Evolutionary conservation across 2,329 filamentous ascomycete species (phyloP), one percentile per base, ranked within the genome.

Genomic region (Beauveria sp.): DNA sequence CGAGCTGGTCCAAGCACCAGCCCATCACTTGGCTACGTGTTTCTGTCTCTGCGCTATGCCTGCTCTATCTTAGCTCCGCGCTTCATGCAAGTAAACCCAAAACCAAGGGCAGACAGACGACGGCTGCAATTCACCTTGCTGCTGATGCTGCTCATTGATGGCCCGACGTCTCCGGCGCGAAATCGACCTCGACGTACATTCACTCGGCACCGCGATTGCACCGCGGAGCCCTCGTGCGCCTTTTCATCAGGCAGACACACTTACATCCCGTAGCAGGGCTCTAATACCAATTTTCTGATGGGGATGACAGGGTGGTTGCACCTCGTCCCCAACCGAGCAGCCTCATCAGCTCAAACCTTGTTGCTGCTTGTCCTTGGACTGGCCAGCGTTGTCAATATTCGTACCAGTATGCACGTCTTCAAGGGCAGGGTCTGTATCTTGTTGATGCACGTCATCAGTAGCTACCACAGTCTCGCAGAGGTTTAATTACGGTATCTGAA

Each of bases 401-500:
- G 12, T 14, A 24, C 22, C 22, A 24, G 22, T 24, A n/a, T 18
- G 30, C 34, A 43, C 14, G 22, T 28, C 22, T 20, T 16, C 24
- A 24, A 28, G 20, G 51, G 14, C 8, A 26, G 9, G 24, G 24
- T 26, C 47, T 12, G 38, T 26, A 42, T 46, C 40, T 24, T 18
- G 14, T 22, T 43, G 26, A 58, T 58, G 56, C 56, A 24, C 56
- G 56, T 58, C 56, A 58, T 58, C 51, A 38, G 56, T 18, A 18
- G 45, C 55, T 18, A 49, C 50, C 18, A 40, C 42, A 49, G 43
- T 49, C 20, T 57, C 45, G 40, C 28, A 58, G 20, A 45, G n/a
- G 56, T 58, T 51, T 58, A 40, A 51, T 52, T 58, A 34, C 55
- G 20, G 42, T 20, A 49, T 47, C 53, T 46, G 53, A 56, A 47